These are phyloP conservation scores for Physcomitrellopsis africana DNA, from an alignment of 225 moss, liverwort and hornwort genomes.

Conservation along the genomic window DNA sequence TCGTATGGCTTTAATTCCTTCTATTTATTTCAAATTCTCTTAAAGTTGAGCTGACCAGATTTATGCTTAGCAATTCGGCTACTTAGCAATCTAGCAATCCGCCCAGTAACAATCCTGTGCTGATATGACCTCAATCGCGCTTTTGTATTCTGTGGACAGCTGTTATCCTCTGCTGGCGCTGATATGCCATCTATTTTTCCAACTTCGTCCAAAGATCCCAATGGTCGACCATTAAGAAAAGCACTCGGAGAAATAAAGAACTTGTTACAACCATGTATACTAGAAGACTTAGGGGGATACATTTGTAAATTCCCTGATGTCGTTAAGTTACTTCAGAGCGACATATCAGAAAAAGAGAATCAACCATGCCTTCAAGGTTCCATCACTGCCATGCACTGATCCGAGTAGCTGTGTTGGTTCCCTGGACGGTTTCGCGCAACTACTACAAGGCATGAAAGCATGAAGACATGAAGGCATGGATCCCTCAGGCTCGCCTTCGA, in stretches of 20 bases:
- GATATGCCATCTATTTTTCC: conserved; percentile 29
- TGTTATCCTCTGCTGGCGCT: conserved; percentile 30
- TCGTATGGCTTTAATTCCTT: too few relatives aligned
- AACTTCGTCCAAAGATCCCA: conserved; percentile 20
- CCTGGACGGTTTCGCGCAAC: background rate
- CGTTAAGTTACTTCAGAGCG: conserved; percentile 2
- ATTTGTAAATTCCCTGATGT: conserved; percentile 2
- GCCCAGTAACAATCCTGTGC: too few relatives aligned
- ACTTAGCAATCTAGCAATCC: too few relatives aligned
- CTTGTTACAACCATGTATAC: conserved; percentile 25
- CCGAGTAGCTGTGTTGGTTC: background rate
- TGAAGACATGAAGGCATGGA: conserved; percentile 14
- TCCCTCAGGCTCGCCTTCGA: background rate
- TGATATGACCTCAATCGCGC: background rate
- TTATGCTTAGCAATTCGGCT: too few relatives aligned
- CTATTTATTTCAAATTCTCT: too few relatives aligned
- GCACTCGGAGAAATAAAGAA: conserved; percentile 35
- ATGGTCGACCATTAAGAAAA: conserved; percentile 37
- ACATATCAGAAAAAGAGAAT: conserved; percentile 42
- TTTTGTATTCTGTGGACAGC: conserved; percentile 32
- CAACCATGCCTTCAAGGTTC: conserved; percentile 12
- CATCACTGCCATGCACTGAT: conserved; percentile 20
- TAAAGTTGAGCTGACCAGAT: too few relatives aligned
- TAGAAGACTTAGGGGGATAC: conserved; percentile 17
- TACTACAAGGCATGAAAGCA: background rate